These are phyloP conservation scores for Myxozyma kluyveri DNA, from an alignment of 805 yeast genomes.

Conservation along the genomic window DNA sequence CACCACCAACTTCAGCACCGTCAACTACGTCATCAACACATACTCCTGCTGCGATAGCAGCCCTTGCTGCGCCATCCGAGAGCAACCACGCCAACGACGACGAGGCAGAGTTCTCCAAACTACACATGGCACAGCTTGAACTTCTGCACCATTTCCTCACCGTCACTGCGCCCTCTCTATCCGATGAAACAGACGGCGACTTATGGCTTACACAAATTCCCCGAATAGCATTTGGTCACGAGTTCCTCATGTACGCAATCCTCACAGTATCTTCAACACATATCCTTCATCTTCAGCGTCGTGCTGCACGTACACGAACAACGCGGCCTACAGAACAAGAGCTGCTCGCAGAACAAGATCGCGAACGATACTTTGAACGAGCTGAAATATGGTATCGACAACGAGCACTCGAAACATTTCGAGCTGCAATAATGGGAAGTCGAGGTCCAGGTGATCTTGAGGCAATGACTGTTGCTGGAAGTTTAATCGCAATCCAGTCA, in stretches of 20 bases:
- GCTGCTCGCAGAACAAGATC: slow-evolving; percentile 6
- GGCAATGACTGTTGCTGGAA: slow-evolving; percentile 29
- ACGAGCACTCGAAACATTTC: slow-evolving; percentile 29
- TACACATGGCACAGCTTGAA: slow-evolving; percentile 28
- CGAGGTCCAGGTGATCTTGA: slow-evolving; percentile 21
- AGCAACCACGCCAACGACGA: slow-evolving; percentile 3
- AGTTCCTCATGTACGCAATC: slow-evolving; percentile 29
- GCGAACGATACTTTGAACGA: slow-evolving; percentile 21
- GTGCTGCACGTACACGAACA: not conserved
- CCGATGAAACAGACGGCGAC: slow-evolving; percentile 28
- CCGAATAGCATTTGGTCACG: slow-evolving; percentile 25
- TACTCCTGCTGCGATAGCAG: not conserved
- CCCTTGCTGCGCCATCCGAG: not conserved
- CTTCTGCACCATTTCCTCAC: slow-evolving; percentile 27
- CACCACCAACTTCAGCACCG: slow-evolving; percentile 2
- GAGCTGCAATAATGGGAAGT: slow-evolving; percentile 23
- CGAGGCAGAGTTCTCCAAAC: slow-evolving; percentile 17
- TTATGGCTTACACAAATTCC: slow-evolving; percentile 29
- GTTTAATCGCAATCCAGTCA: slow-evolving; percentile 28
- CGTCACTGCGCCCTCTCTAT: slow-evolving; percentile 27
- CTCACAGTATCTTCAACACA: slow-evolving; percentile 30
- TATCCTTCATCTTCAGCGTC: slow-evolving; percentile 15
- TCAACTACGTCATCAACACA: not conserved
- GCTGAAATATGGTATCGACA: slow-evolving; percentile 31
- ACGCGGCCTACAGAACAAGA: not conserved